A percentile compares a stretch with the other conserved stretches of the same genome.
Evolutionary conservation across 1,139 yeast species (phyloP).

Genomic region (Entelexis sorbosivorans): DNA sequence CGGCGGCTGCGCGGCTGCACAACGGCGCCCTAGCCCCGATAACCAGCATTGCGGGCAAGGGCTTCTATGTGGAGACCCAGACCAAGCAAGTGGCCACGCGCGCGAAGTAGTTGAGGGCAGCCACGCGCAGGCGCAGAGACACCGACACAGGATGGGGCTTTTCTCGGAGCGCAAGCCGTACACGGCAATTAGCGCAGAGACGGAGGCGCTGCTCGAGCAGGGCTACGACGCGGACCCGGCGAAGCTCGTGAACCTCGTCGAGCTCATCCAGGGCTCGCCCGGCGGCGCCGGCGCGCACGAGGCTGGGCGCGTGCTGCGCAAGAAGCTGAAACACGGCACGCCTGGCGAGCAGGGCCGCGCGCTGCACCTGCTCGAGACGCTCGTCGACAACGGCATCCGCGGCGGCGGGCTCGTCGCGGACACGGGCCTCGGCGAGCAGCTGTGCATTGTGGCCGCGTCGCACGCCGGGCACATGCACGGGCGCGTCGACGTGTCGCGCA

Average conservation of each 20-base stretch:
- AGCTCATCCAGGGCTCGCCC: conserved; percentile 35
- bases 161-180: conserved; percentile 33
- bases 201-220: conserved; percentile 37
- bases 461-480: conserved; percentile 7
- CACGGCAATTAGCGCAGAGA: conserved; percentile 41
- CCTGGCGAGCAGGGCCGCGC: conserved; percentile 53
- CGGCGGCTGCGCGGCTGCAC: background rate
- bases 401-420: conserved; percentile 26
- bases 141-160: conserved; percentile 21
- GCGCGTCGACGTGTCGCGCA: conserved; percentile 8
- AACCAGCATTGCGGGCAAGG: background rate
- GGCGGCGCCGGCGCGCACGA: conserved; percentile 46
- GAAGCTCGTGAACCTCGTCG: conserved; percentile 37
- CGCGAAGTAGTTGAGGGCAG: no score
- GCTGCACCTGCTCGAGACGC: conserved; percentile 55
- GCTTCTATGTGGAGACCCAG: background rate
- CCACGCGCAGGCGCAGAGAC: no score
- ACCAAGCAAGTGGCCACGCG: background rate
- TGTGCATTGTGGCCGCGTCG: conserved; percentile 15
- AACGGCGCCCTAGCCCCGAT: background rate
- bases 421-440: conserved; percentile 22
- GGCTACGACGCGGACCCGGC: conserved; percentile 27
- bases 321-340: conserved; percentile 77
- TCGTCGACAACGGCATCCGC: conserved; percentile 65
- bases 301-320: conserved; percentile 83